A percentile compares a stretch with the other conserved stretches of the same genome.
These are phyloP conservation scores for Phialocephala sp. DNA, from an alignment of 2,329 filamentous ascomycete genomes.

Conservation along the genomic window DNA sequence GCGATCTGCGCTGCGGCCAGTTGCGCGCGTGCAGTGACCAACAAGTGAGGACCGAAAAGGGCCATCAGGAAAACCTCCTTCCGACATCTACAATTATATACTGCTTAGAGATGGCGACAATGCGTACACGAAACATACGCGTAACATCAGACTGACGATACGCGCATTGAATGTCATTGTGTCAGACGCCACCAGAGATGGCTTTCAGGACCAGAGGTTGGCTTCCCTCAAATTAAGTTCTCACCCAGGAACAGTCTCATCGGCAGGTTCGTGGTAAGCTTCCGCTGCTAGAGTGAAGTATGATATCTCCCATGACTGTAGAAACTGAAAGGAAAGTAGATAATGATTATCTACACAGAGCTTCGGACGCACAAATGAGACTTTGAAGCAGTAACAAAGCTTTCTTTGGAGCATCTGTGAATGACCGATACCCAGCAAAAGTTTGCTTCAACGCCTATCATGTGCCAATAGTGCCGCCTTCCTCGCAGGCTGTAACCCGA, in stretches of 20 bases:
- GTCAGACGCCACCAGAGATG: constrained; percentile 3
- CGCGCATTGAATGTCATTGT: constrained; percentile 4
- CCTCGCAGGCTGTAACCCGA: background rate
- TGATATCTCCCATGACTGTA: background rate
- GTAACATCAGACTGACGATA: background rate
- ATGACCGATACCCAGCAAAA: background rate
- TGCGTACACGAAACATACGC: background rate
- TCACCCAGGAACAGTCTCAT: background rate
- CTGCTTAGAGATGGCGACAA: background rate
- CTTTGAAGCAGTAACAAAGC: background rate
- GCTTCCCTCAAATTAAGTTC: background rate
- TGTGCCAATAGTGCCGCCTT: background rate
- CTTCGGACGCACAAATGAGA: background rate
- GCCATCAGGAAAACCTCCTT: background rate
- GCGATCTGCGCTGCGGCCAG: background rate
- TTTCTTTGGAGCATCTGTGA: background rate
- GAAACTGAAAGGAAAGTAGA: background rate
- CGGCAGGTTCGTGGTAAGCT: background rate
- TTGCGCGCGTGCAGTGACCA: background rate
- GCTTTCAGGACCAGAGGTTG: background rate
- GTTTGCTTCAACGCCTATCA: background rate
- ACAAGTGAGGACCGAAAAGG: background rate
- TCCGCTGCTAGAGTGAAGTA: background rate
- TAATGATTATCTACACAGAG: background rate
- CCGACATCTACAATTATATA: background rate